phyloP scores from a whole-genome alignment of 106 monocot genomes.

The Amphibolis antarctica region DNA sequence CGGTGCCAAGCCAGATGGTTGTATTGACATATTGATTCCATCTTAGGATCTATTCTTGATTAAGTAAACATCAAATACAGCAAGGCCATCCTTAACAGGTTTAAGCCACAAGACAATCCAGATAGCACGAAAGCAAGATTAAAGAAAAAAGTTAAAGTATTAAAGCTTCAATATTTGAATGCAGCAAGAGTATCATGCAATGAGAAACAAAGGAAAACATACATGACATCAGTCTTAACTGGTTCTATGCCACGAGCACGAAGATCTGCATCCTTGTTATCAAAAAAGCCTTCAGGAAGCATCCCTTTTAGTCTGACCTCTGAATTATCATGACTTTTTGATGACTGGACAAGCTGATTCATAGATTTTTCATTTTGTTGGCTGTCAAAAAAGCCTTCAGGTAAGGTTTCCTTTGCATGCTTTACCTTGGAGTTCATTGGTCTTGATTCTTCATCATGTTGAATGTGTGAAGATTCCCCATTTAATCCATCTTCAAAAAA shows the following conservation, averaged over 20 bases:
- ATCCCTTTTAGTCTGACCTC: constrained; percentile 41
- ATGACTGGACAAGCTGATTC: constrained; percentile 3
- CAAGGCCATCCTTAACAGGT: too few species aligned
- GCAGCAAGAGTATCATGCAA: neutral
- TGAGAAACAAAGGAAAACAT: constrained; percentile 14
- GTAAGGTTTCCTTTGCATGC: constrained; percentile 26
- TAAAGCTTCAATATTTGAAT: neutral
- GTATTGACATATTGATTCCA: too few species aligned
- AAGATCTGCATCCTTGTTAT: constrained; percentile 91
- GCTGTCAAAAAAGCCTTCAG: constrained; percentile 32
- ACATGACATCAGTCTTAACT: constrained; percentile 83
- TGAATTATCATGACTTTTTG: constrained; percentile 12
- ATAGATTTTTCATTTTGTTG: constrained; percentile 2
- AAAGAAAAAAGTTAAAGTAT: neutral
- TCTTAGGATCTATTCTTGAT: too few species aligned
- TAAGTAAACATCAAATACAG: too few species aligned
- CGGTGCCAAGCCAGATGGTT: too few species aligned
- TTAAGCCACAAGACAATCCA: too few species aligned
- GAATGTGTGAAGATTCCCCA: constrained; percentile 10
- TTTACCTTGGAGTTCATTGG: constrained; percentile 14
- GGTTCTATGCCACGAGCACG: constrained; percentile 94
- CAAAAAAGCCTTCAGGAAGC: constrained; percentile 92
- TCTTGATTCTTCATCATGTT: constrained; percentile 5
- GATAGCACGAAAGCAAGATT: neutral
- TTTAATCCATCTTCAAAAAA: constrained; percentile 17